These are phyloP conservation scores for Vanderwaltozyma yarrowii DNA, from an alignment of 805 yeast species.

Conservation along the genomic window DNA sequence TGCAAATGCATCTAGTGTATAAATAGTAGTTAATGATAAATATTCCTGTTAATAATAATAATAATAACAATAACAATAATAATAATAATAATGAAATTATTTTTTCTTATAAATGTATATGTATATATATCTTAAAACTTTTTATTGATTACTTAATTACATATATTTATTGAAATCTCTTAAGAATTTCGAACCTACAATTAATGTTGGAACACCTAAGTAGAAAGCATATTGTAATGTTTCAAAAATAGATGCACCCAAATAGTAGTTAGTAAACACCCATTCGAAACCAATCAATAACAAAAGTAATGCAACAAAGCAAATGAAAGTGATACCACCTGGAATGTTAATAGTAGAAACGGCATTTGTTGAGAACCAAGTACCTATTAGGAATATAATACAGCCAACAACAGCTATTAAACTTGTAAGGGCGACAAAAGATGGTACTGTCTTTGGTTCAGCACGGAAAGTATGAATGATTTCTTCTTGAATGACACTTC, in stretches of 20 bases:
- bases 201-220: constrained; percentile 44
- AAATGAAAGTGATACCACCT: constrained; percentile 15
- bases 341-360: constrained; percentile 21
- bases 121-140: too few relatives aligned
- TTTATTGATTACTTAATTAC: neutral
- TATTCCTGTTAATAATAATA: too few relatives aligned
- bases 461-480: constrained; percentile 51
- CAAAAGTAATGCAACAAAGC: constrained; percentile 16
- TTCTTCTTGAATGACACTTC: constrained; percentile 44
- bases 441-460: constrained; percentile 43
- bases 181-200: constrained; percentile 58
- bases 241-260: constrained; percentile 26
- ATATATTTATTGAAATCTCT: constrained; percentile 29
- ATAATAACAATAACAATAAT: too few relatives aligned
- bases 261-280: constrained; percentile 22
- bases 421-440: constrained; percentile 43
- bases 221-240: constrained; percentile 24
- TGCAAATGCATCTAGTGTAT: too few relatives aligned
- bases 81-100: too few relatives aligned
- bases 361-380: constrained; percentile 32
- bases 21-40: too few relatives aligned
- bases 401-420: constrained; percentile 35
- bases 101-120: too few relatives aligned
- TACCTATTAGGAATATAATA: constrained; percentile 33
- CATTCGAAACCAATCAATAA: constrained; percentile 25